A percentile compares a stretch with the other conserved stretches of the same genome.
phyloP scores from a whole-genome alignment of 1,139 yeast species.

The Kurtzmaniella quercitrusa region DNA sequence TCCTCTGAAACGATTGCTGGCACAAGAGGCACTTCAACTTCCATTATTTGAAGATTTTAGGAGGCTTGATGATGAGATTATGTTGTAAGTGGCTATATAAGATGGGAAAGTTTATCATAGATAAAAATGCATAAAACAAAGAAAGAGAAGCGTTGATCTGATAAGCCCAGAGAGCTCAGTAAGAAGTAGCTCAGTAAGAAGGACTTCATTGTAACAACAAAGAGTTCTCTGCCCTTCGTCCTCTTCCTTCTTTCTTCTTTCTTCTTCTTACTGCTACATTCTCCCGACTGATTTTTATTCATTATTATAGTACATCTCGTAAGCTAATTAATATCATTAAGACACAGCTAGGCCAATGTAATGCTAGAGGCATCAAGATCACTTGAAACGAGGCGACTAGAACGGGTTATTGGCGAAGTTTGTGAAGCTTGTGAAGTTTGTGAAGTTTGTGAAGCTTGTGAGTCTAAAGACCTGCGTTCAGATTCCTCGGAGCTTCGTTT shows the following conservation, averaged over 20 bases:
- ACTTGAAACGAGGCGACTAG: slow-evolving; percentile 1
- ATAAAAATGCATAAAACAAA: not conserved
- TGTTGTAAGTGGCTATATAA: slow-evolving; percentile 13
- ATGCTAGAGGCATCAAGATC: slow-evolving; percentile 6
- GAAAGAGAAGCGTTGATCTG: too few species aligned
- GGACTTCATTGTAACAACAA: too few species aligned
- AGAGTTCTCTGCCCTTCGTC: too few species aligned
- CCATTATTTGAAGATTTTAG: slow-evolving; percentile 49
- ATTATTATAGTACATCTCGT: not conserved
- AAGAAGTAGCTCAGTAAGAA: too few species aligned
- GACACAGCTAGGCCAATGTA: slow-evolving; percentile 1
- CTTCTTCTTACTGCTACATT: too few species aligned
- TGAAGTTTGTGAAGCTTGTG: not conserved
- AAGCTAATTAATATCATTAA: not conserved
- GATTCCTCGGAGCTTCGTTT: not conserved
- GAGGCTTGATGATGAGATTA: slow-evolving; percentile 35
- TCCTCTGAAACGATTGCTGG: slow-evolving; percentile 50
- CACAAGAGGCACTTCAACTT: slow-evolving; percentile 51
- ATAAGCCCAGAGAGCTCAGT: too few species aligned
- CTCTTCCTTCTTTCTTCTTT: too few species aligned
- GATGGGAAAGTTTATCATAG: slow-evolving; percentile 4
- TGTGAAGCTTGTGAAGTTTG: too few species aligned
- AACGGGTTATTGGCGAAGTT: not conserved
- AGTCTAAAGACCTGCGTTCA: not conserved
- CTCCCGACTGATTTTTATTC: too few species aligned